These are phyloP conservation scores for Mercurialis annua DNA, from an alignment of 345 rosid genomes.

Conservation along the genomic window DNA sequence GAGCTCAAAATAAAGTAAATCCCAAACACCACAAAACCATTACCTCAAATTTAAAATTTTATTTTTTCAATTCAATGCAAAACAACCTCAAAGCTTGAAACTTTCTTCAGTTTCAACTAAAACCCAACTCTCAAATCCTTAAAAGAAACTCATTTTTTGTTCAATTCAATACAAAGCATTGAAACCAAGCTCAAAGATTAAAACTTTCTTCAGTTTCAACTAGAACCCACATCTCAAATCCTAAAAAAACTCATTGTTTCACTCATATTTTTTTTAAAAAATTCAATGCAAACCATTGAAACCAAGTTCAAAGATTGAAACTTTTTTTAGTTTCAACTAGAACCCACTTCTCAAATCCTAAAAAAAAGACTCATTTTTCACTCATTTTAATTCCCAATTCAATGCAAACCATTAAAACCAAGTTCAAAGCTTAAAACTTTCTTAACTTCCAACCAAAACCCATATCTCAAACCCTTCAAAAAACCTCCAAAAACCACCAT, in stretches of 20 bases:
- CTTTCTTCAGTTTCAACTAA: too few species aligned
- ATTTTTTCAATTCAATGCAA: too few species aligned
- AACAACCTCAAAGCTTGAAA: too few species aligned
- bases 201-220: slow-evolving; percentile 20
- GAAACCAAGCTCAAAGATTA: slow-evolving; percentile 7
- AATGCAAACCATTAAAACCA: slow-evolving; percentile 3
- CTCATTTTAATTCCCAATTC: slow-evolving; percentile 18
- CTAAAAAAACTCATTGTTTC: slow-evolving; percentile 19
- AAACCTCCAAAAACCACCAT: slow-evolving; percentile 34
- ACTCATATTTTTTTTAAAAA: too few species aligned
- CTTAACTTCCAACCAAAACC: slow-evolving; percentile 23
- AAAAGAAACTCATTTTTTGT: not conserved
- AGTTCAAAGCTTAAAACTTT: slow-evolving; percentile 15
- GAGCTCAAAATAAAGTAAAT: slow-evolving; percentile 24
- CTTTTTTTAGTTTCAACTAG: too few species aligned
- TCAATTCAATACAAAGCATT: slow-evolving; percentile 17
- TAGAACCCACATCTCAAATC: slow-evolving; percentile 25
- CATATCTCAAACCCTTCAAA: slow-evolving; percentile 24
- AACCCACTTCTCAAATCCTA: too few species aligned
- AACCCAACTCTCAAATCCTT: too few species aligned
- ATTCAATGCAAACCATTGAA: too few species aligned
- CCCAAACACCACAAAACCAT: slow-evolving; percentile 20
- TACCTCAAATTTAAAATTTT: not conserved
- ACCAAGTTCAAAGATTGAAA: too few species aligned
- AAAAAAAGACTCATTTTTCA: not conserved